Percentiles rank a stretch among this genome's conserved stretches.
Conservation (phyloP, 2,329 filamentous ascomycete genomes). For the Colletotrichum shisoi region DNA sequence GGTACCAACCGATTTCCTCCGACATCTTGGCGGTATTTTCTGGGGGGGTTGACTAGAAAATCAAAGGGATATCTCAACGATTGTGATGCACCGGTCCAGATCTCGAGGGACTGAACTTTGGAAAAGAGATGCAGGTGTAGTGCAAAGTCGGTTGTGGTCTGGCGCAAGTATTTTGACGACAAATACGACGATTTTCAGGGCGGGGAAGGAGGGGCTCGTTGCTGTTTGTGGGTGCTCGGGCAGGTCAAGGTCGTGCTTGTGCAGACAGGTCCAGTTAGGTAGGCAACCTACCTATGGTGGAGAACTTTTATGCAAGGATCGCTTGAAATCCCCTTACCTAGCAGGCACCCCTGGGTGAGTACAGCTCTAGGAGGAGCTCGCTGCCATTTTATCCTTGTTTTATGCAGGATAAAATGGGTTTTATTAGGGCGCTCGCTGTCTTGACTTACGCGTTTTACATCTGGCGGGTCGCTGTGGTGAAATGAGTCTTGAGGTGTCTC, state of each 20-base stretch:
- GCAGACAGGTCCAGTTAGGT: constrained; percentile 10
- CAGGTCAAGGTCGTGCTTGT: constrained; percentile 32
- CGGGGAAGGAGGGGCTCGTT: constrained; percentile 39
- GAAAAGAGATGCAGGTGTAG: constrained; percentile 30
- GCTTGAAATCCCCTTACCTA: constrained; percentile 3
- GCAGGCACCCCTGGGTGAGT: not conserved
- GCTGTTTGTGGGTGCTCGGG: constrained; percentile 39
- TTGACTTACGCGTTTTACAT: not conserved
- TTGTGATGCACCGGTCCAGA: constrained; percentile 36
- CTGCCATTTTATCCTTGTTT: not conserved
- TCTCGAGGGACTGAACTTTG: constrained; percentile 30
- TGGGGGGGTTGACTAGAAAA: constrained; percentile 27
- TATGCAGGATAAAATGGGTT: not conserved
- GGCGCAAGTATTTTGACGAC: constrained; percentile 39
- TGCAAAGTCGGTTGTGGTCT: constrained; percentile 36
- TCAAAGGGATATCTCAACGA: constrained; percentile 32
- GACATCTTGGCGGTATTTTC: constrained; percentile 51
- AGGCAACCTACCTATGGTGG: constrained; percentile 10
- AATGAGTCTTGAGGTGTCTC: not conserved
- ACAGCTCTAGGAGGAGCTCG: not conserved
- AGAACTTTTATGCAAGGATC: constrained; percentile 15
- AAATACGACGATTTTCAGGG: constrained; percentile 41
- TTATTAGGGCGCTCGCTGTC: not conserved
- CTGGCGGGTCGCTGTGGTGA: not conserved
- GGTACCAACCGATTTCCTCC: constrained; percentile 55